Conservation (phyloP, 129 eudicot species). For the Solidago caesia region DNA sequence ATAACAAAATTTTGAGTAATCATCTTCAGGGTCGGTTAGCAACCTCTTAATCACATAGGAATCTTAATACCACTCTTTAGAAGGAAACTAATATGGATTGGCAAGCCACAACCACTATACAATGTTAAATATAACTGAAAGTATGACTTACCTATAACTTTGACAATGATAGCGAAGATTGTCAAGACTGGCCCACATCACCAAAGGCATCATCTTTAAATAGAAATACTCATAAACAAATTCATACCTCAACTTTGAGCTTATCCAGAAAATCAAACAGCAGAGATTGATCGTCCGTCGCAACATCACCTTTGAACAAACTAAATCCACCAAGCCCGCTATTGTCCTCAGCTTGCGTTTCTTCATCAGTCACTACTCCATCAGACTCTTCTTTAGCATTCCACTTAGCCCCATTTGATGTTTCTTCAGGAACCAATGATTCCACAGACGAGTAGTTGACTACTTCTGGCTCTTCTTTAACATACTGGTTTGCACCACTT, state of each 20-base stretch:
- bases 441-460: conserved; percentile 32
- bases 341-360: conserved; percentile 33
- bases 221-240: too few species aligned
- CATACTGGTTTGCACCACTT: conserved; percentile 34
- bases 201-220: background rate
- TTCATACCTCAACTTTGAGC: conserved; percentile 45
- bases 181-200: background rate
- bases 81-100: too few species aligned
- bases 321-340: conserved; percentile 30
- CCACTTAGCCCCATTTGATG: conserved; percentile 33
- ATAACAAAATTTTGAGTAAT: too few species aligned
- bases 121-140: background rate
- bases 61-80: too few species aligned
- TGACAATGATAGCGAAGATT: background rate
- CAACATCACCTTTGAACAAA: conserved; percentile 28
- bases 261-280: conserved; percentile 44
- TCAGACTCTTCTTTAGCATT: conserved; percentile 41
- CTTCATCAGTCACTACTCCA: conserved; percentile 29
- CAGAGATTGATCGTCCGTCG: conserved; percentile 27
- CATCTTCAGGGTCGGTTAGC: too few species aligned
- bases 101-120: too few species aligned
- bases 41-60: too few species aligned
- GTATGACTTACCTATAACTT: background rate
- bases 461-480: conserved; percentile 33
- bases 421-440: conserved; percentile 31